Evolutionary conservation across 306 rosid genomes (phyloP), one percentile per base, ranked within the genome.

Genomic region (Cicer bijugum): DNA sequence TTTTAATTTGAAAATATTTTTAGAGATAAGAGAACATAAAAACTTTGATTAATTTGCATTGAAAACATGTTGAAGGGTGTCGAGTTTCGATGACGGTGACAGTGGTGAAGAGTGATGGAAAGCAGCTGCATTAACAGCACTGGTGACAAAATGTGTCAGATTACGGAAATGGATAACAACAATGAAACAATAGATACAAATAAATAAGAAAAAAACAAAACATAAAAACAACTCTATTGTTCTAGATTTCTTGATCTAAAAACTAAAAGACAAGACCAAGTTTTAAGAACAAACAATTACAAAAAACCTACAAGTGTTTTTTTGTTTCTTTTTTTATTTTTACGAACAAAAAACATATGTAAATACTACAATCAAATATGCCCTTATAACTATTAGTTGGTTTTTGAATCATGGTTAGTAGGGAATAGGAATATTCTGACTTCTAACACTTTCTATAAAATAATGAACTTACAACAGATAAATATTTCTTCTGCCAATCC

Each of bases 401-500:
- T 62, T 73, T 72, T 67, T 19, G 39, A 76, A 35, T 65, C 60
- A 51, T 44, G 69, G 47, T 47, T 64, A 6, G 59, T 23, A 37
- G 28, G 76, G 37, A 6, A 52, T 38, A 37, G n/a, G 76, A 23
- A 7, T 72, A 43, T 38, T 76, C 75, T 64, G 62, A 69, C 75
- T 59, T 67, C 64, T 12, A 69, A 71, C 4, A 71, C 39, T 73
- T 72, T 50, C 14, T 50, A 59, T 78, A 40, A 39, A 44, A 60
- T 19, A 38, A 15, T 19, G n/a, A 81, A 89, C 98, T 91, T 89
- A 91, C 98, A 93, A 66, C 38, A 91, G 94, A 85, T 85, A 91
- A 80, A 93, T 96, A 82, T 93, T 94, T 86, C 89, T 88, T 83
- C 86, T 91, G 78, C 97, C 96, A 55, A 93, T 91, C 76, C 98